These are phyloP conservation scores for Fusarium robinianum DNA, from an alignment of 2,329 filamentous ascomycete genomes.

Conservation along the genomic window DNA sequence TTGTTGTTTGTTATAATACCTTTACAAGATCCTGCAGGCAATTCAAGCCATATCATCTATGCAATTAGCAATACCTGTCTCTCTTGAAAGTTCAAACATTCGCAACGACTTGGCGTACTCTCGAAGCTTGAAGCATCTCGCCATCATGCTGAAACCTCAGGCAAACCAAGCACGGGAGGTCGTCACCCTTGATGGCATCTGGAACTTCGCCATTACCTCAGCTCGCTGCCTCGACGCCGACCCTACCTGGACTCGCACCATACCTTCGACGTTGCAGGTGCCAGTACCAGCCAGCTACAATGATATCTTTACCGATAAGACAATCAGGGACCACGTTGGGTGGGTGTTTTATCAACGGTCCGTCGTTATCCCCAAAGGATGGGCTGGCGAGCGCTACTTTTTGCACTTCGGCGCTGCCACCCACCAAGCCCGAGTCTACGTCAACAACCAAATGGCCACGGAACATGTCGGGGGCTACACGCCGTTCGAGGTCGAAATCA, in stretches of 20 bases:
- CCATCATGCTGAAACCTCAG: constrained; percentile 21
- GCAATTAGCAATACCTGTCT: no score
- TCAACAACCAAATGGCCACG: constrained; percentile 14
- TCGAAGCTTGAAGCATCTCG: no score
- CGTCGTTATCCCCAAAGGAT: constrained; percentile 5
- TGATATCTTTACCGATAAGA: constrained; percentile 17
- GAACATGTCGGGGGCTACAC: constrained; percentile 21
- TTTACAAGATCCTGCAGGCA: no score
- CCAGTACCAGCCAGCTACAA: constrained; percentile 23
- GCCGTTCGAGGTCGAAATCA: constrained; percentile 15
- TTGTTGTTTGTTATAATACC: no score
- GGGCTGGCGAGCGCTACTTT: constrained; percentile 12
- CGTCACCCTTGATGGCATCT: constrained; percentile 19
- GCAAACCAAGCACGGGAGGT: constrained; percentile 11
- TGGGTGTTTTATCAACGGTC: constrained; percentile 20
- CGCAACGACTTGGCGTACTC: no score
- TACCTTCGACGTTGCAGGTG: constrained; percentile 5
- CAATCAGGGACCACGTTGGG: constrained; percentile 16
- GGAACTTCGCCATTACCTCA: constrained; percentile 15
- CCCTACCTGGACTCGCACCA: constrained; percentile 4
- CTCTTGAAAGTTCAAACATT: no score
- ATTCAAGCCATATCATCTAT: no score
- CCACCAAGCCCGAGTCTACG: constrained; percentile 15
- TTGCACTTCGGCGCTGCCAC: constrained; percentile 16
- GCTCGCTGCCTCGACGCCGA: constrained; percentile 8